Conservation (phyloP, 1,139 yeast species). For the Suhomyces bribrorum region DNA sequence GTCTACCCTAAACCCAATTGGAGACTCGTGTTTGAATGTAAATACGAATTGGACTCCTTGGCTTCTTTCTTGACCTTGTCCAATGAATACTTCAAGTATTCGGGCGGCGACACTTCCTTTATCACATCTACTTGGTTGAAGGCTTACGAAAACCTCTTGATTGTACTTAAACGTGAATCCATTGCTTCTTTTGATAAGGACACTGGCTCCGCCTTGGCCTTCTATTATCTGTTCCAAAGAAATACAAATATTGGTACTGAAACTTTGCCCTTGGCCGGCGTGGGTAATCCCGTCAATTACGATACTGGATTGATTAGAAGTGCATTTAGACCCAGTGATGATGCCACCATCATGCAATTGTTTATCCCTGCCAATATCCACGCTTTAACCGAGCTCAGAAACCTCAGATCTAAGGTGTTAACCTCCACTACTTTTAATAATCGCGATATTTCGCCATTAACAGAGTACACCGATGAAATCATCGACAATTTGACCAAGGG, state of each 20-base stretch:
- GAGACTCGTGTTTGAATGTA: slow-evolving; percentile 79
- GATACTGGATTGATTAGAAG: slow-evolving; percentile 75
- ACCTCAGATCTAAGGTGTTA: slow-evolving; percentile 25
- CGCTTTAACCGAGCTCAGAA: slow-evolving; percentile 60
- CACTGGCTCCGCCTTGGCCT: slow-evolving; percentile 53
- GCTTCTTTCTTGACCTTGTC: slow-evolving; percentile 78
- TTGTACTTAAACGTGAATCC: slow-evolving; percentile 61
- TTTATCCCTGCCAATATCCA: slow-evolving; percentile 88
- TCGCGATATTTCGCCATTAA: slow-evolving; percentile 14
- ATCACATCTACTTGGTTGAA: slow-evolving; percentile 56
- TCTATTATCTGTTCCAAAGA: slow-evolving; percentile 68
- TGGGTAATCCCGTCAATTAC: slow-evolving; percentile 78
- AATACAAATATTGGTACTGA: slow-evolving; percentile 77
- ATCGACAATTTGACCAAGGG: slow-evolving; percentile 54
- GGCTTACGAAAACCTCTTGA: slow-evolving; percentile 56
- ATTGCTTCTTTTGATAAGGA: slow-evolving; percentile 59
- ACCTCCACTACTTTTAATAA: slow-evolving; percentile 13
- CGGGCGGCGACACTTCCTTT: slow-evolving; percentile 54
- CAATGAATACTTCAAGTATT: slow-evolving; percentile 63
- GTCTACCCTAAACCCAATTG: slow-evolving; percentile 75
- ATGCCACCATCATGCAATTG: slow-evolving; percentile 77
- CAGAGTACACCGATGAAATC: slow-evolving; percentile 30
- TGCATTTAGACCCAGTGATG: slow-evolving; percentile 92
- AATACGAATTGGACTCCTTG: slow-evolving; percentile 83
- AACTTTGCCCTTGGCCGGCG: slow-evolving; percentile 74